Evolutionary conservation across 2,329 filamentous ascomycete genomes (phyloP).

Genomic region (Colletotrichum euphorbiae): DNA sequence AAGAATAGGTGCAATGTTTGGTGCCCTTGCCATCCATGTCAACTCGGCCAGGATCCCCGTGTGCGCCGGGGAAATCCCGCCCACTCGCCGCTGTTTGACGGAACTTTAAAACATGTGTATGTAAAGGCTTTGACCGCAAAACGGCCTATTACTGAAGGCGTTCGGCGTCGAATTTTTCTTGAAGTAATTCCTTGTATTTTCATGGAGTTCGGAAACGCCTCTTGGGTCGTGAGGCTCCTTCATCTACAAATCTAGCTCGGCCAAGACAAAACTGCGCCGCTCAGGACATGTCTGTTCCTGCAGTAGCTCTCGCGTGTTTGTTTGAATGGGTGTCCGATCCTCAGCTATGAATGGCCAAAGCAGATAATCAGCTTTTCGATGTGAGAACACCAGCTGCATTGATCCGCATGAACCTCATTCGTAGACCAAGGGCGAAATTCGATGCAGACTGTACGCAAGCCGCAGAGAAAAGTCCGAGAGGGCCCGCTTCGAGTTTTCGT

Average conservation of each 20-base stretch:
- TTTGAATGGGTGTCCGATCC: background rate
- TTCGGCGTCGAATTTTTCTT: no score
- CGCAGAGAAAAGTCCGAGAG: no score
- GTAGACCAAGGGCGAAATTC: no score
- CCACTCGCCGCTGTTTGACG: background rate
- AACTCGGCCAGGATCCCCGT: background rate
- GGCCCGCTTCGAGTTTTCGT: no score
- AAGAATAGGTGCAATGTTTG: rapidly evolving
- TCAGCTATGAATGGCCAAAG: background rate
- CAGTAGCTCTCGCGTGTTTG: background rate
- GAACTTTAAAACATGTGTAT: background rate
- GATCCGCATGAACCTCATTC: no score
- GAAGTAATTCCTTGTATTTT: background rate
- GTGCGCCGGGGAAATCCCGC: constrained; percentile 24
- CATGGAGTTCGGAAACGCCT: no score
- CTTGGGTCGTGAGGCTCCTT: no score
- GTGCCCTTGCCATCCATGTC: background rate
- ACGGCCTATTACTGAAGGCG: no score
- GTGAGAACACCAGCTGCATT: no score
- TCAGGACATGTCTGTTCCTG: background rate
- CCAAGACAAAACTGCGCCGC: background rate
- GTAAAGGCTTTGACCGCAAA: no score
- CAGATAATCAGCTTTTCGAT: no score
- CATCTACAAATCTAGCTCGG: background rate
- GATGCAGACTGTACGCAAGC: no score